These are phyloP conservation scores for Xylaria cubensis DNA, from an alignment of 495 filamentous ascomycete species.

Conservation along the genomic window DNA sequence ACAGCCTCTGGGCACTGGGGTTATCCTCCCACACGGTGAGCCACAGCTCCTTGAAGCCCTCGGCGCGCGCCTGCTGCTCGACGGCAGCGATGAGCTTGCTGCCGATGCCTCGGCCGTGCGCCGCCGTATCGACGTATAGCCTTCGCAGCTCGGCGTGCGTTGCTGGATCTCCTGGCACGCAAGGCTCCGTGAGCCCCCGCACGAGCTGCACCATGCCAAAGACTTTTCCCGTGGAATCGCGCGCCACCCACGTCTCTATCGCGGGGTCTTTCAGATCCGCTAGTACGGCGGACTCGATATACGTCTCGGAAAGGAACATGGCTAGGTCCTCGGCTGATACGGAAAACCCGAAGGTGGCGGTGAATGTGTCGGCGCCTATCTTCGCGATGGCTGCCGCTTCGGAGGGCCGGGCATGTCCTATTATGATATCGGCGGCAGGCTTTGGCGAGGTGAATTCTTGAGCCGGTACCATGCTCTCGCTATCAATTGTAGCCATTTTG, in stretches of 20 bases:
- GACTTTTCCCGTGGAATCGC: slow-evolving; percentile 31
- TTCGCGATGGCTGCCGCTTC: slow-evolving; percentile 44
- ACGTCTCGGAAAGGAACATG: slow-evolving; percentile 40
- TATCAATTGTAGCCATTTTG: slow-evolving; percentile 17
- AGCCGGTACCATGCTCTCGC: slow-evolving; percentile 8
- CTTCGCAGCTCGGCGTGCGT: slow-evolving; percentile 46
- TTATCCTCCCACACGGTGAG: slow-evolving; percentile 54
- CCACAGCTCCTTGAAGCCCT: slow-evolving; percentile 47
- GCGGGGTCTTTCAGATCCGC: slow-evolving; percentile 38
- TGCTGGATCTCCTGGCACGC: slow-evolving; percentile 33
- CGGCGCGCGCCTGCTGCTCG: slow-evolving; percentile 41
- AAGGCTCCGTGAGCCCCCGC: slow-evolving; percentile 41
- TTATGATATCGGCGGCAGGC: slow-evolving; percentile 27
- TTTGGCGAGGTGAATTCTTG: slow-evolving; percentile 12
- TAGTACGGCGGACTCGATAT: slow-evolving; percentile 35
- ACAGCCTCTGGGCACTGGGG: slow-evolving; percentile 41
- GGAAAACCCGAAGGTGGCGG: slow-evolving; percentile 45
- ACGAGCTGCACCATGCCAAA: slow-evolving; percentile 48
- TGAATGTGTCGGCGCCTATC: slow-evolving; percentile 46
- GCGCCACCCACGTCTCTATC: slow-evolving; percentile 40
- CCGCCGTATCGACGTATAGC: slow-evolving; percentile 45
- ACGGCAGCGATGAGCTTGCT: slow-evolving; percentile 40
- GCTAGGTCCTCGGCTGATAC: slow-evolving; percentile 42
- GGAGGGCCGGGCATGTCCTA: slow-evolving; percentile 38
- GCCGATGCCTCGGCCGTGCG: slow-evolving; percentile 46